These are phyloP conservation scores for Gossypium armourianum DNA, from an alignment of 441 rosid genomes.

Conservation along the genomic window DNA sequence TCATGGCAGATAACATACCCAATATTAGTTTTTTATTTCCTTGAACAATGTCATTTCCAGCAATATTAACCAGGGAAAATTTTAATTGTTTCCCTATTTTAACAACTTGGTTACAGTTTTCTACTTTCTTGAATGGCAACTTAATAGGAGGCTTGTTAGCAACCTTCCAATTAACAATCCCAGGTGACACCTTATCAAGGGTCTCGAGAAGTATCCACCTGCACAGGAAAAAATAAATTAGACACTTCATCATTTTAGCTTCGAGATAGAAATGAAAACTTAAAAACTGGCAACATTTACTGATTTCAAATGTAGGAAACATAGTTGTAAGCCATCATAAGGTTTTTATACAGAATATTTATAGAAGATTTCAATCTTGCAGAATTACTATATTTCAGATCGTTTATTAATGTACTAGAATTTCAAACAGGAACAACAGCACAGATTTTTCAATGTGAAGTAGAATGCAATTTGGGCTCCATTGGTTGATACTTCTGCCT, in stretches of 20 bases:
- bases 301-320: background rate
- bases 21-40: constrained; percentile 62
- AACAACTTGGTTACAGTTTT: constrained; percentile 64
- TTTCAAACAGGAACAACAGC: background rate
- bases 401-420: background rate
- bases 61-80: constrained; percentile 64
- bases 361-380: background rate
- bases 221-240: constrained; percentile 15
- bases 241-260: background rate
- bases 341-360: background rate
- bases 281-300: background rate
- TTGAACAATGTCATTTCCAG: constrained; percentile 68
- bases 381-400: background rate
- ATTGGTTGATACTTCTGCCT: no score
- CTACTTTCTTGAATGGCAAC: constrained; percentile 69
- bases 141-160: constrained; percentile 70
- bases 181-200: constrained; percentile 59
- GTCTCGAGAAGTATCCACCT: constrained; percentile 69
- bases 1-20: constrained; percentile 25
- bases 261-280: constrained; percentile 1
- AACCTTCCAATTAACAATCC: constrained; percentile 58
- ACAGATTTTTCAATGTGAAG: background rate
- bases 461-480: no score
- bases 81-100: constrained; percentile 64
- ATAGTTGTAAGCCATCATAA: background rate